Conservation (phyloP, 768 basidiomycete genomes). For the Boletus sp. region DNA sequence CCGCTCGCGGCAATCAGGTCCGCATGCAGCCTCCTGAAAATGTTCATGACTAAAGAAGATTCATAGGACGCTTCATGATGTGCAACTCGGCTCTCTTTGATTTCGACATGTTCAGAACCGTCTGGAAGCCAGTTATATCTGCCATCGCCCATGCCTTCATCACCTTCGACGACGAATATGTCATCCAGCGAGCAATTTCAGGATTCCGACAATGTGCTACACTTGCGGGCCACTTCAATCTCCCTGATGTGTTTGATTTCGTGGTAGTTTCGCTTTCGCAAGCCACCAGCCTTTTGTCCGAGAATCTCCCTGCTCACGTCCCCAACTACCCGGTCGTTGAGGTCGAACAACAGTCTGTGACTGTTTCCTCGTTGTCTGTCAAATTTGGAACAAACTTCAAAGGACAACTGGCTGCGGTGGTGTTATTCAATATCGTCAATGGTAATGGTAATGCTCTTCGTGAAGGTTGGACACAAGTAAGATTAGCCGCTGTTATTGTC, state of each 20-base stretch:
- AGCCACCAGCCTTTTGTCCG: conserved; percentile 84
- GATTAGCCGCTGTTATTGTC: conserved; percentile 8
- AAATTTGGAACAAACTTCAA: conserved; percentile 95
- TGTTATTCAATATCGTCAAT: conserved; percentile 96
- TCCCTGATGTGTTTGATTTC: conserved; percentile 96
- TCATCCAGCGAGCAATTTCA: conserved; percentile 90
- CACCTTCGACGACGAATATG: conserved; percentile 94
- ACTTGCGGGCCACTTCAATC: conserved; percentile 80
- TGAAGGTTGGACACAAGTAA: conserved; percentile 91
- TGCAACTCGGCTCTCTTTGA: conserved; percentile 84
- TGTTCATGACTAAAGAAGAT: conserved; percentile 37
- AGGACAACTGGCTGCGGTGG: conserved; percentile 93
- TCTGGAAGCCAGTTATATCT: conserved; percentile 93
- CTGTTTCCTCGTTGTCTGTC: conserved; percentile 89
- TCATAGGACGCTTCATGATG: conserved; percentile 53
- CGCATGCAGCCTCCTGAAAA: conserved; percentile 18
- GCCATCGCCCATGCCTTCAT: conserved; percentile 95
- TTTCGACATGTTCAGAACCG: conserved; percentile 88
- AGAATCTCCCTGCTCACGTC: conserved; percentile 64
- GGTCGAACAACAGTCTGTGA: conserved; percentile 85
- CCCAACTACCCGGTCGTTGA: conserved; percentile 88
- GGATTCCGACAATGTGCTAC: conserved; percentile 98
- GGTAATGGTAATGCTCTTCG: conserved; percentile 91
- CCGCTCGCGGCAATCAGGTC: conserved; percentile 79
- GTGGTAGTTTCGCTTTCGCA: conserved; percentile 91